Evolutionary conservation across 2,329 filamentous ascomycete genomes (phyloP).

Genomic region (Arthrinium puccinioides): DNA sequence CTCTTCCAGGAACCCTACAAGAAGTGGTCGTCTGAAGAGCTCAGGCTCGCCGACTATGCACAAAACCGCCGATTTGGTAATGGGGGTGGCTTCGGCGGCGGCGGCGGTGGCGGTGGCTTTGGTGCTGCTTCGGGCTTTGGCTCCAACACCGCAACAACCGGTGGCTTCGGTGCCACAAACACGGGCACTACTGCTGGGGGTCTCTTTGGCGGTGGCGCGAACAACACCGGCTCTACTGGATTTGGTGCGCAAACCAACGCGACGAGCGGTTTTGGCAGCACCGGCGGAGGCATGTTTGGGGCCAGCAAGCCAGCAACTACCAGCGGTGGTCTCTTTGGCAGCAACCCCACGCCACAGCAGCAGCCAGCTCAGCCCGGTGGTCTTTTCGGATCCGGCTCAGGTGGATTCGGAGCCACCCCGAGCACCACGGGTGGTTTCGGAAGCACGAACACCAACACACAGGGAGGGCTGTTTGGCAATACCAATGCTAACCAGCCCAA

Average conservation of each 20-base stretch:
- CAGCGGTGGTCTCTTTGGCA: conserved; percentile 30
- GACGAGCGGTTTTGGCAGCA: conserved; percentile 18
- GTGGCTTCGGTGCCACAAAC: conserved; percentile 19
- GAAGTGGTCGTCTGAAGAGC: conserved; percentile 84
- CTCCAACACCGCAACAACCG: conserved; percentile 8
- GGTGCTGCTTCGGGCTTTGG: conserved; percentile 5
- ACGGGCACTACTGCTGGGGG: conserved; percentile 23
- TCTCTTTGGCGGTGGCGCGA: conserved; percentile 16
- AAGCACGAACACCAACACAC: conserved; percentile 23
- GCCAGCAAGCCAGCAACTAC: conserved; percentile 22
- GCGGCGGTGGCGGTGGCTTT: conserved; percentile 3
- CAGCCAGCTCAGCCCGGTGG: conserved; percentile 15
- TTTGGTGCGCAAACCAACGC: conserved; percentile 20
- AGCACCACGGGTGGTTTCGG: conserved; percentile 41
- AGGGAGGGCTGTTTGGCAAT: conserved; percentile 28
- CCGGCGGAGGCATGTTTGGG: conserved; percentile 31
- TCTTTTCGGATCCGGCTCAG: conserved; percentile 30
- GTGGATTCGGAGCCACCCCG: conserved; percentile 36
- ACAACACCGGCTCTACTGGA: conserved; percentile 9
- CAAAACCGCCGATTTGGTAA: conserved; percentile 82
- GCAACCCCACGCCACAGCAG: conserved; percentile 17
- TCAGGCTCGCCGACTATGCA: conserved; percentile 79
- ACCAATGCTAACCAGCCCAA: conserved; percentile 16
- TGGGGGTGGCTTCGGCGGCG: conserved; percentile 63
- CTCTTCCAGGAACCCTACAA: conserved; percentile 73